Conservation (phyloP, 2,329 filamentous ascomycete species). For the Orbilia quercus region DNA sequence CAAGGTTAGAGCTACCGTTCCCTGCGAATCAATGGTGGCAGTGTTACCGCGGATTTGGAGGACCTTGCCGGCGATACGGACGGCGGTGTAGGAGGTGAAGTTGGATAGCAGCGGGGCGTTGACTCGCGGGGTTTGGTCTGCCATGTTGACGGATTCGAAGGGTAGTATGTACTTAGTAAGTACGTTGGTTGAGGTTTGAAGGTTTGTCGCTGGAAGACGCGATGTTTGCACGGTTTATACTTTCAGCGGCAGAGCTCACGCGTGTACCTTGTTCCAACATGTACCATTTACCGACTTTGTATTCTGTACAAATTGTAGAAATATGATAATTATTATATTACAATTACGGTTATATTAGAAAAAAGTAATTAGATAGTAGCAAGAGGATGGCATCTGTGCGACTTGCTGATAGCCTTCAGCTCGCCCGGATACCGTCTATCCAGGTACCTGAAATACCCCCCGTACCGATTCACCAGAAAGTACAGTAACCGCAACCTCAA, state of each 20-base stretch:
- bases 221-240: slow-evolving; percentile 12
- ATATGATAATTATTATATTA: no score
- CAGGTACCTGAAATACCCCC: slow-evolving; percentile 37
- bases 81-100: slow-evolving; percentile 80
- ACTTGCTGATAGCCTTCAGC: slow-evolving; percentile 23
- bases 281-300: background rate
- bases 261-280: slow-evolving; percentile 3
- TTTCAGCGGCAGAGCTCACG: background rate
- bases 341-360: background rate
- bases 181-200: no score
- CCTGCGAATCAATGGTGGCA: slow-evolving; percentile 82
- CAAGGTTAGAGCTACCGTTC: slow-evolving; percentile 77
- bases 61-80: slow-evolving; percentile 88
- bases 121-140: slow-evolving; percentile 81
- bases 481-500: slow-evolving; percentile 38
- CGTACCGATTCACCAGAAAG: slow-evolving; percentile 29
- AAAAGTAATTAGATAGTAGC: slow-evolving; percentile 16
- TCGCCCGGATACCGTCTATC: slow-evolving; percentile 30
- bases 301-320: no score
- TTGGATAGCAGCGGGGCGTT: slow-evolving; percentile 80
- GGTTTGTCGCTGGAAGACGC: slow-evolving; percentile 20
- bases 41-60: slow-evolving; percentile 81
- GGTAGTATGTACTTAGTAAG: background rate
- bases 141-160: slow-evolving; percentile 67
- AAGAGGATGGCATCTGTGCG: slow-evolving; percentile 41